These are phyloP conservation scores for Cladophialophora chaetospira DNA, from an alignment of 2,329 filamentous ascomycete genomes.

Conservation along the genomic window DNA sequence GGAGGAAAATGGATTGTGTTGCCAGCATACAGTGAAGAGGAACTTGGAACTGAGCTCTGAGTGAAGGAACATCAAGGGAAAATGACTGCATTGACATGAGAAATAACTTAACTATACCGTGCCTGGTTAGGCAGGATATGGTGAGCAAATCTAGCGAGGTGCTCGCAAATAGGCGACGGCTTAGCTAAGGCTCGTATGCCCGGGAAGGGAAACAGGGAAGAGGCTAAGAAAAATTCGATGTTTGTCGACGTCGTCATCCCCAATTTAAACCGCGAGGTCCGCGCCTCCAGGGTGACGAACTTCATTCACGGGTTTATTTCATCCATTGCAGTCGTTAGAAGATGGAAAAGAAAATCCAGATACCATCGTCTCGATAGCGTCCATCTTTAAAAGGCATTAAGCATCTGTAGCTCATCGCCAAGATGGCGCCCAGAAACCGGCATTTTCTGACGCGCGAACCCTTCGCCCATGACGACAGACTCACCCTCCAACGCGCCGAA, in stretches of 20 bases:
- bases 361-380: too few relatives aligned
- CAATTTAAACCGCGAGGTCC: background rate
- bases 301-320: too few relatives aligned
- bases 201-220: background rate
- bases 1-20: too few relatives aligned
- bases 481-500: slow-evolving; percentile 18
- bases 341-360: background rate
- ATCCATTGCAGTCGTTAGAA: background rate
- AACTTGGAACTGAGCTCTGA: too few relatives aligned
- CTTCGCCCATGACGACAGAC: slow-evolving; percentile 18
- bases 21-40: too few relatives aligned
- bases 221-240: background rate
- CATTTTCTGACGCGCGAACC: slow-evolving; percentile 25
- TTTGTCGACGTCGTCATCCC: background rate
- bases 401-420: background rate
- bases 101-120: too few relatives aligned
- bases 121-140: too few relatives aligned
- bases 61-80: too few relatives aligned
- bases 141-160: too few relatives aligned
- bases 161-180: background rate
- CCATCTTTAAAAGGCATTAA: background rate
- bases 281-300: background rate
- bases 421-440: slow-evolving; percentile 24
- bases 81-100: too few relatives aligned
- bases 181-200: background rate